Evolutionary conservation across 106 monocot genomes (phyloP).

Genomic region (Hemerocallis citrina): DNA sequence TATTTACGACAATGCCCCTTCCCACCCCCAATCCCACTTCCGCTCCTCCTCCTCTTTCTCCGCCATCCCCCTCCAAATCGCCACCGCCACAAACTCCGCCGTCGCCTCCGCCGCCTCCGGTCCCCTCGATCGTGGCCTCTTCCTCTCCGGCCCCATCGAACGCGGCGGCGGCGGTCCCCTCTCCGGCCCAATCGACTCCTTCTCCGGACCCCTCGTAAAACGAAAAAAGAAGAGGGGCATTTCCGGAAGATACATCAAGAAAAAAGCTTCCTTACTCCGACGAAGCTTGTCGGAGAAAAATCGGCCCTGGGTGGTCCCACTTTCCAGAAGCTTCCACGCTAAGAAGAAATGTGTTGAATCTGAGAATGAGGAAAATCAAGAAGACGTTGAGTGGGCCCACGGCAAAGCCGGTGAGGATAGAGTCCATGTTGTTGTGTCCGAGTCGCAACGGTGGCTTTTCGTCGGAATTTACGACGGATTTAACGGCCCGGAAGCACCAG

Average conservation of each 20-base stretch:
- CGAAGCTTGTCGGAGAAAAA: slow-evolving; percentile 58
- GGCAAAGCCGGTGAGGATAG: slow-evolving; percentile 88
- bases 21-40: slow-evolving; percentile 26
- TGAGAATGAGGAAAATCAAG: not conserved
- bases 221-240: slow-evolving; percentile 17
- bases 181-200: slow-evolving; percentile 21
- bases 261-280: slow-evolving; percentile 25
- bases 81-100: slow-evolving; percentile 7
- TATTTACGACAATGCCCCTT: slow-evolving; percentile 22
- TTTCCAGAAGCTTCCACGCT: slow-evolving; percentile 15
- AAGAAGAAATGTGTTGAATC: not conserved
- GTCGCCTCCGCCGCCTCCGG: slow-evolving; percentile 13
- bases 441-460: slow-evolving; percentile 82
- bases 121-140: slow-evolving; percentile 40
- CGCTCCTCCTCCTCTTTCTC: slow-evolving; percentile 66
- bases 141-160: slow-evolving; percentile 63
- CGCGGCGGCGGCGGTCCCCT: slow-evolving; percentile 21
- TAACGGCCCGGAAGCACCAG: slow-evolving; percentile 79
- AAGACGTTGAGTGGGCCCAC: slow-evolving; percentile 68
- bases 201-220: slow-evolving; percentile 43
- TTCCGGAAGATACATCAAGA: slow-evolving; percentile 7
- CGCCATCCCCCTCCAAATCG: slow-evolving; percentile 50
- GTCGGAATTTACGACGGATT: slow-evolving; percentile 97
- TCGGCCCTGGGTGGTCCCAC: slow-evolving; percentile 42
- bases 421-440: slow-evolving; percentile 80